Evolutionary conservation across 169 alveolate species (phyloP), one percentile per base, ranked within the genome.

Genomic region (Plasmodium malariae): DNA sequence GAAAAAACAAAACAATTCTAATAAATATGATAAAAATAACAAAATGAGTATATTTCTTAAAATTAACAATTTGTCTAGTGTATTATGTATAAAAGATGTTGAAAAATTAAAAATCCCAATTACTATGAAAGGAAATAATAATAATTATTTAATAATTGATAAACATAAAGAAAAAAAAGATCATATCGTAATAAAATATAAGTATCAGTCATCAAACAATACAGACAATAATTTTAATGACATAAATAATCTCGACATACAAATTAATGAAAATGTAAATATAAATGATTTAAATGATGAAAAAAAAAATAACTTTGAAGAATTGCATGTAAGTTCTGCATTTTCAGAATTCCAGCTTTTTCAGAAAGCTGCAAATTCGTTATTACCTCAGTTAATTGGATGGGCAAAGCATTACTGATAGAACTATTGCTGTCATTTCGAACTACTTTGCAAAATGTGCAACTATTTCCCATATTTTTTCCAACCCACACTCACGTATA

Each of bases 1-100:
- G 91, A 83, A 65, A 83, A 83, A 68, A 68, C 91, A 83, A 68
- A 83, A 9, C 19, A 83, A 83, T 32, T 67, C 85, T n/a, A 83
- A 83, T 51, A 67, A 54, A 70, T 83, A 83, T 57, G 91, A 83
- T 59, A 83, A 83, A 83, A 51, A 67, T 26, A 83, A 83, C 51
- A 83, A 83, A 67, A 65, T 83, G 83, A 83, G 54, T 70, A 67
- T 83, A 49, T 67, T 83, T 21, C 51, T 83, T 17, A 83, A 83
- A 83, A 83, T 83, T 43, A 83, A 83, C 34, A 65, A 34, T 67
- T 51, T 83, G 37, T 68, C 91, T 21, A 54, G n/a, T 83, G 43
- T 83, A 24, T 57, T 83, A 68, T 65, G 62, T 67, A 26, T 83
- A 28, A 83, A 30, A 17, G 85, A 83, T 70, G 48, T 57, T 3